Percentiles rank a stretch among this genome's conserved stretches.
These are phyloP conservation scores for Colletotrichum theobromicola DNA, from an alignment of 2,329 filamentous ascomycete species.

Conservation along the genomic window DNA sequence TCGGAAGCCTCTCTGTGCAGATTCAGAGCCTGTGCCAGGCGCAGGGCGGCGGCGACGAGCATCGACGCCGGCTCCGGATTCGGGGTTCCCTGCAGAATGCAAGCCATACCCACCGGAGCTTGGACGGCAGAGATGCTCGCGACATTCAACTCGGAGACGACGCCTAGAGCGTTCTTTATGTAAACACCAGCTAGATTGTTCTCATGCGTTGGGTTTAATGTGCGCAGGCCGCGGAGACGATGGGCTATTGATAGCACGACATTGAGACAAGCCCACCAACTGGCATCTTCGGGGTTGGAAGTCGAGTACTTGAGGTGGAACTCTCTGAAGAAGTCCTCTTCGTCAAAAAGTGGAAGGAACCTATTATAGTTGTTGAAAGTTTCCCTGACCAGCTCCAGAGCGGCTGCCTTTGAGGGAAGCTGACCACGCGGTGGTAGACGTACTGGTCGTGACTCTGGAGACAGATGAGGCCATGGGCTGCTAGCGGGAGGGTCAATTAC, in stretches of 20 bases:
- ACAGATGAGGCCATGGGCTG: not conserved
- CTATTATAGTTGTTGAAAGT: not conserved
- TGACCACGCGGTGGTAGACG: not conserved
- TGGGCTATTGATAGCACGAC: not conserved
- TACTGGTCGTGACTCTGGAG: not conserved
- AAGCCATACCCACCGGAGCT: constrained; percentile 27
- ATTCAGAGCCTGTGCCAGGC: constrained; percentile 26
- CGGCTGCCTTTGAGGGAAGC: not conserved
- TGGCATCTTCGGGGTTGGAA: not conserved
- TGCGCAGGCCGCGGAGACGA: not conserved
- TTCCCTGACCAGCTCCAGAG: not conserved
- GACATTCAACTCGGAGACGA: constrained; percentile 25
- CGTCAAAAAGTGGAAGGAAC: not conserved
- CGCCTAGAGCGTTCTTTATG: not conserved
- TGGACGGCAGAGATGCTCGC: constrained; percentile 25
- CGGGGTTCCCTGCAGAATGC: constrained; percentile 27
- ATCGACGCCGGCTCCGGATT: constrained; percentile 25
- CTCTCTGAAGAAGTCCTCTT: not conserved
- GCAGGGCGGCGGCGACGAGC: constrained; percentile 24
- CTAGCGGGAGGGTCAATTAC: not conserved
- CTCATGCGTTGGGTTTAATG: not conserved
- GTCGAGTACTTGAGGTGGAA: not conserved
- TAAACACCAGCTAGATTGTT: not conserved
- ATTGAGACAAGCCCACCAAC: not conserved
- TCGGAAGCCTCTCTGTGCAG: constrained; percentile 25